Base-by-base conservation (phyloP, 306 rosid genomes). In the Castanopsis chinensis region DNA sequence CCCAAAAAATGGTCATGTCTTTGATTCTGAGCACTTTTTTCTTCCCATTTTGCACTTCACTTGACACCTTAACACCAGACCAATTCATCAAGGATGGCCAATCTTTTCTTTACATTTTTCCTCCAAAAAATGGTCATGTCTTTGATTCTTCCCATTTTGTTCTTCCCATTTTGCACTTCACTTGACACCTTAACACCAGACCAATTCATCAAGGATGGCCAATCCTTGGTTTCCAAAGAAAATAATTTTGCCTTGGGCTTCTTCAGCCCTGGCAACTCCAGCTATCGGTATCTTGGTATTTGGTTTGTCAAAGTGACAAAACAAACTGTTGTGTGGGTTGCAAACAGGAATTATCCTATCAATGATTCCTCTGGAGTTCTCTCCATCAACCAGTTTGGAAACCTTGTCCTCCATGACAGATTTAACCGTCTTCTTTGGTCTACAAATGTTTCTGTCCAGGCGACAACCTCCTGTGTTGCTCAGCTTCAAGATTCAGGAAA, bases 401-500 rank as follows among this genome's bases (percentile, higher is more conserved):
- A 35, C 41, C 41, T 35, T 35, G 41, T 35, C 41, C 41, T 35
- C 41, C 41, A 35, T 35, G 41, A 35, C 6, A 5, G 41, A 2
- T 35, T 4, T 35, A 35, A 35, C 5, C 41, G 6, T 35, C 41
- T 35, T 35, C 5, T 73, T 63, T 79, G 82, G 82, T 79, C 82
- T 2, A 51, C 73, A 4, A 35, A 51, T 21, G 65, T 52, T 4
- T 1, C 41, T 41, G 49, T 32, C 45, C 23, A 35, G 3, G 41
- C 13, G 15, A 3, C 5, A 27, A 10, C 3, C 41, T 20, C 15
- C 55, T 5, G 19, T 35, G 41, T 51, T 17, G 83, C 77, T 20
- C 77, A 69, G 77, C 56, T 83, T 33, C 59, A 61, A 60, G 74
- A 74, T 41, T 19, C 77, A 4, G 86, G 86, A 4, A 83, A 79